These are phyloP conservation scores for Ettlia oleoabundans DNA, from an alignment of 139 green algal genomes.

Conservation along the genomic window DNA sequence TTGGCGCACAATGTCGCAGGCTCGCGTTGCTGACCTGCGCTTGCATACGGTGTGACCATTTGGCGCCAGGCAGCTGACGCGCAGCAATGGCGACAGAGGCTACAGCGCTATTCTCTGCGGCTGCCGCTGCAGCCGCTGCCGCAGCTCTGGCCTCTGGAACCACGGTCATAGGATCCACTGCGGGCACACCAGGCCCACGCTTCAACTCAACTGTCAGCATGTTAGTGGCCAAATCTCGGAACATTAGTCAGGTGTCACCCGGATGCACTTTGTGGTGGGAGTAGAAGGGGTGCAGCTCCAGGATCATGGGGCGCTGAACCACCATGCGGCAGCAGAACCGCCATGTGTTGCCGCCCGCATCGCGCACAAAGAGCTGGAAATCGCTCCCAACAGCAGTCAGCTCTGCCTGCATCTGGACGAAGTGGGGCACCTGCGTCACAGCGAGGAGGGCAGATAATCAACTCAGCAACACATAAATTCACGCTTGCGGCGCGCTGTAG, in stretches of 20 bases:
- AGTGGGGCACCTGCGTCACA: not conserved
- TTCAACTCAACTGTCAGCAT: not conserved
- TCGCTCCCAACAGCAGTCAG: not conserved
- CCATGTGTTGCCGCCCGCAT: not conserved
- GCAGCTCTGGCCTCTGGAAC: too few species aligned
- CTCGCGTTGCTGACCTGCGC: not conserved
- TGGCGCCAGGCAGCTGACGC: not conserved
- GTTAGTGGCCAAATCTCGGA: not conserved
- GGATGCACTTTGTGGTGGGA: constrained; percentile 1
- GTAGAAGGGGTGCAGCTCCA: not conserved
- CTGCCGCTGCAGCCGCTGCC: not conserved
- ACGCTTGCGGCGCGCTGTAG: too few species aligned
- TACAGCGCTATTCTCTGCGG: not conserved
- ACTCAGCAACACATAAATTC: too few species aligned
- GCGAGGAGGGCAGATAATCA: too few species aligned
- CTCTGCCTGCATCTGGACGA: not conserved
- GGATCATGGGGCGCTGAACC: not conserved
- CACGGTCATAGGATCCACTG: too few species aligned
- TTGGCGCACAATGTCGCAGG: too few species aligned
- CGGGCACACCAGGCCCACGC: not conserved
- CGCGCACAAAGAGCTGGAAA: not conserved
- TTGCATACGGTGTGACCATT: not conserved
- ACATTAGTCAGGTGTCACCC: not conserved
- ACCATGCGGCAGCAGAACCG: not conserved
- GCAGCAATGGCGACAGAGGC: not conserved